Conservation (phyloP, 2,329 filamentous ascomycete genomes). For the Penicillium hesseltinei region DNA sequence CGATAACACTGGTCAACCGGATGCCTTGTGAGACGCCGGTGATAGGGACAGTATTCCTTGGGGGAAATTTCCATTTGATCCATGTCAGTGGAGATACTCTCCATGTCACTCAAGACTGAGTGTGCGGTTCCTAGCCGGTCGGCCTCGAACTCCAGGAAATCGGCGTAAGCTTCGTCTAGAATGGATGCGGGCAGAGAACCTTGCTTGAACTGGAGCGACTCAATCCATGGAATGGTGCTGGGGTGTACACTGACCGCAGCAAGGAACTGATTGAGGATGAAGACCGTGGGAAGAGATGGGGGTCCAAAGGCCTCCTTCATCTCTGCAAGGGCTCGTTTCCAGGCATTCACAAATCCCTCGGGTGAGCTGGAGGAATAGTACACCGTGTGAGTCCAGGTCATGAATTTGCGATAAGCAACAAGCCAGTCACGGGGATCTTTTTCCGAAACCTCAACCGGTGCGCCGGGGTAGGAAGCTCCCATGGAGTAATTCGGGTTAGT, state of each 20-base stretch:
- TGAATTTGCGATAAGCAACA: background rate
- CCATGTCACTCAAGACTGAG: background rate
- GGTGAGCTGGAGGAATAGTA: background rate
- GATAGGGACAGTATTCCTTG: background rate
- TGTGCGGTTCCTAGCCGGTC: background rate
- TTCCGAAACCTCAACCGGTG: background rate
- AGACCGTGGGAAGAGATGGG: background rate
- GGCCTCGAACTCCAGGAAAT: slow-evolving; percentile 1
- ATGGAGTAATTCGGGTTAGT: too few species aligned
- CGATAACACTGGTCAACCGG: background rate
- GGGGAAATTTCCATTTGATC: background rate
- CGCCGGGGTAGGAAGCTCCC: background rate
- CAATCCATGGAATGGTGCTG: background rate
- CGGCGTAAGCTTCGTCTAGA: background rate
- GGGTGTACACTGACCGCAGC: background rate
- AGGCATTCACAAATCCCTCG: background rate
- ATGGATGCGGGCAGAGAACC: background rate
- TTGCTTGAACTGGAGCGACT: background rate
- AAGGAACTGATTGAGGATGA: background rate
- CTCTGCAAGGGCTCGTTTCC: background rate
- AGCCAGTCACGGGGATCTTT: background rate
- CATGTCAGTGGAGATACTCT: background rate
- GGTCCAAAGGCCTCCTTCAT: background rate
- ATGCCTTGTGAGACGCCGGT: background rate
- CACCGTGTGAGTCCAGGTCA: background rate